Evolutionary conservation across 805 yeast species (phyloP), one percentile per base, ranked within the genome.

Genomic region (Myxozyma lipomycoides): DNA sequence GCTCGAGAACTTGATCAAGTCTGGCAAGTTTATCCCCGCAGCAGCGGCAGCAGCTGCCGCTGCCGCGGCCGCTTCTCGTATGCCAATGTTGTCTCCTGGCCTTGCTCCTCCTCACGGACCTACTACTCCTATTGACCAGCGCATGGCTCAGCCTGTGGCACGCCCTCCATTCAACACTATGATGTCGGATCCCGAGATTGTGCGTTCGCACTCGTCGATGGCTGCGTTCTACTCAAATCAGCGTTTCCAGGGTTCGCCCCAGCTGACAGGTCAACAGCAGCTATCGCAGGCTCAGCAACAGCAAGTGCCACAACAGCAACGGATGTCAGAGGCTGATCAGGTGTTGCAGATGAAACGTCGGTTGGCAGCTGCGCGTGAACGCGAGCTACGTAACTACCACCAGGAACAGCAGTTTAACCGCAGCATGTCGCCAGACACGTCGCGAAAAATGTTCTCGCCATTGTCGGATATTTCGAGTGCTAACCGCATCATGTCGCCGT

Each of bases 341-440:
- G 52, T 57, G 12, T 18, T 54, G 37, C 58, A 55, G 36, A 57
- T 57, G 55, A 51, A 56, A 49, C 54, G 61, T 15, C 54, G 61
- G 24, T 24, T 57, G 47, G 61, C 60, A 15, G 60, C 61, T 4
- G 52, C 51, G 10, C 51, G 61, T 18, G 61, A 57, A 35, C 59
- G 61, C 28, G 60, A 55, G 32, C 47, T 57, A 22, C 61, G 60
- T 43, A 57, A 55, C 48, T 55, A 32, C 48, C 60, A 55, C 39
- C 60, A 57, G 49, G 60, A 56, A 49, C 59, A 55, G 49, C 60
- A 56, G 58, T 49, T 53, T 43, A 51, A 55, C 34, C 49, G 59
- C 37, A 49, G 56, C 45, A 52, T 50, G 47, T 55, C 59, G 7
- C 59, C 59, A 3, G 59, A 53, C 37, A 47, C 56, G 9, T 18